Base-by-base conservation (phyloP, 331 rosid genomes). In the Stylosanthes scabra region DNA sequence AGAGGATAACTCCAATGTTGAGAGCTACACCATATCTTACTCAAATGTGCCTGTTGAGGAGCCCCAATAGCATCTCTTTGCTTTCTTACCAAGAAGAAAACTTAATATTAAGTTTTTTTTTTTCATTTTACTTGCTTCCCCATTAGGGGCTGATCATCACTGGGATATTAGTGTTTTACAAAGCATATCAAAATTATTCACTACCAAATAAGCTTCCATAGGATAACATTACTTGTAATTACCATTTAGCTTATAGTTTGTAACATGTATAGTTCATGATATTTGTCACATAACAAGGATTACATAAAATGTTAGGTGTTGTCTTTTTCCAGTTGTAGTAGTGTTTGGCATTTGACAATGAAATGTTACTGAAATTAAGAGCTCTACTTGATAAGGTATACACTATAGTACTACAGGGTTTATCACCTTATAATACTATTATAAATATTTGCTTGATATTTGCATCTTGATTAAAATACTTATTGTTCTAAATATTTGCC, bases 41-140 rank as follows among this genome's bases (percentile, higher is more conserved):
- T 50, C 91, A 8, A 73, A 83, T 7, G 96, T 93, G 61, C 86
- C 86, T n/a, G 74, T 66, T 75, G 83, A 52, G 59, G 98, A 93
- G 58, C 77, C 91, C 25, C 82, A 67, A 2, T 83, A 63, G 69
- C 28, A 31, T 15, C 57, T 66, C 14, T 62, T 11, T 76, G 13
- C 56, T 52, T n/a, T 67, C 45, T 57, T 34, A 6, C 59, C 27
- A 42, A 70, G 63, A 65, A 49, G 71, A 52, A 14, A 52, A 14
- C 58, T 57, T 70, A 50, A 29, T 13, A 6, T 52, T 14, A 52
- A 52, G 28, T n/a, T n/a, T n/a, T n/a, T n/a, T 34, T 3, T 34
- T 34, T 34, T 34, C 39, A 3, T 15, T 14, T 6, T 15, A 52
- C 28, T 52, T 14, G 25, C 28, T n/a, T 52, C n/a, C n/a, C 58